These are phyloP conservation scores for Antrodiella citrinella DNA, from an alignment of 768 basidiomycete species.

Conservation along the genomic window DNA sequence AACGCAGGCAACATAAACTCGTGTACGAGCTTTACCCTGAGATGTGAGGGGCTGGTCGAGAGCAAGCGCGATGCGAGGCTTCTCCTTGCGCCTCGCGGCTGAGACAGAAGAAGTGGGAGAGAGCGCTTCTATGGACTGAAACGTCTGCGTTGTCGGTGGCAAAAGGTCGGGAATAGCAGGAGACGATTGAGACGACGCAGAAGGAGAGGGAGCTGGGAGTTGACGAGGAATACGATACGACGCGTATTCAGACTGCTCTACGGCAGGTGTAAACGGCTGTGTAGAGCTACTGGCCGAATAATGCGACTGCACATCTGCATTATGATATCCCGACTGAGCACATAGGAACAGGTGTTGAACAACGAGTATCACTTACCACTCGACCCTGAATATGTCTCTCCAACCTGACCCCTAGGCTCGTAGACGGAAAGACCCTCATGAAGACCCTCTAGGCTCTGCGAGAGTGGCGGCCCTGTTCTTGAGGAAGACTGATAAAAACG, in stretches of 20 bases:
- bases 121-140: background rate
- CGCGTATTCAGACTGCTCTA: no score
- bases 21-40: conserved; percentile 66
- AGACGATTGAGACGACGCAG: conserved; percentile 6
- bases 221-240: conserved; percentile 1
- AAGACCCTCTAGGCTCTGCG: no score
- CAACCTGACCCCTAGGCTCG: no score
- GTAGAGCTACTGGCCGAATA: background rate
- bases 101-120: background rate
- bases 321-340: background rate
- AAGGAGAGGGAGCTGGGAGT: conserved; percentile 6
- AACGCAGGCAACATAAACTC: conserved; percentile 73
- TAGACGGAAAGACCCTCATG: no score
- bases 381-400: background rate
- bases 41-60: conserved; percentile 75
- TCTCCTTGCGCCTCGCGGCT: conserved; percentile 20
- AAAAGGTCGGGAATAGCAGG: background rate
- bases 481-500: no score
- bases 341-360: background rate
- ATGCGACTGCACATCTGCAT: background rate
- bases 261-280: conserved; percentile 2
- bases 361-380: no score
- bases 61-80: conserved; percentile 58
- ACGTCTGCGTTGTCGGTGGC: background rate
- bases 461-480: no score